Evolutionary conservation across 179 eudicot genomes (phyloP).

Genomic region (Carnegiea gigantea): DNA sequence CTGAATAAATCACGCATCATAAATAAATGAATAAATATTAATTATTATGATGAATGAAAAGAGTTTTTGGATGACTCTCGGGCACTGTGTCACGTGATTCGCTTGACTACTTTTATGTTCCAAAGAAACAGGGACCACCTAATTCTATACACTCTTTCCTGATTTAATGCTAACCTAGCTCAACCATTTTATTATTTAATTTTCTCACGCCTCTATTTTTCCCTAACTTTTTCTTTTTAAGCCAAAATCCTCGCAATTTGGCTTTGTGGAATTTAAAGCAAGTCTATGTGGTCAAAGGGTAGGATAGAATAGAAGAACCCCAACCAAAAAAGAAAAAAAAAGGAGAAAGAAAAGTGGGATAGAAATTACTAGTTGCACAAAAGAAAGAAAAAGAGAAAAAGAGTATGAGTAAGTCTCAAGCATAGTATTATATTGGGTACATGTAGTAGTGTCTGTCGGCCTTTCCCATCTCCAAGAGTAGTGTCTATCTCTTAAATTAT

Average conservation of each 20-base stretch:
- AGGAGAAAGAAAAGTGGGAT: neutral
- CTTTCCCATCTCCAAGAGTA: neutral
- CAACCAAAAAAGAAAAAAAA: too few species aligned
- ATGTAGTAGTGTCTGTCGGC: neutral
- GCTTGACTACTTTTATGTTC: slow-evolving; percentile 15
- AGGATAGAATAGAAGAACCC: neutral
- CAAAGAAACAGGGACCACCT: slow-evolving; percentile 24
- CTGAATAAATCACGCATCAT: neutral
- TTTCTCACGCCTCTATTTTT: slow-evolving; percentile 9
- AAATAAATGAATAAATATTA: neutral
- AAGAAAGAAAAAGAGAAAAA: slow-evolving; percentile 14
- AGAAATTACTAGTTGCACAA: neutral
- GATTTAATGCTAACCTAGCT: neutral
- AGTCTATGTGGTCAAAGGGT: slow-evolving; percentile 6
- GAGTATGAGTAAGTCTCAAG: slow-evolving; percentile 30
- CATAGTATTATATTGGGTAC: slow-evolving; percentile 14
- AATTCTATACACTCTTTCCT: neutral
- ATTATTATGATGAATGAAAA: neutral
- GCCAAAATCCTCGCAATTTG: slow-evolving; percentile 10
- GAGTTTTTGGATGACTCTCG: slow-evolving; percentile 14
- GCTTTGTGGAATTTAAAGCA: slow-evolving; percentile 18
- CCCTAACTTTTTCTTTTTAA: slow-evolving; percentile 10
- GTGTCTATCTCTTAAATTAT: too few species aligned
- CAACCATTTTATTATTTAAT: neutral
- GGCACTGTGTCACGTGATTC: slow-evolving; percentile 24